A percentile compares a stretch with the other conserved stretches of the same genome.
Conservation (phyloP, 1,284 basidiomycete genomes). For the Moniliophthora roreri region DNA sequence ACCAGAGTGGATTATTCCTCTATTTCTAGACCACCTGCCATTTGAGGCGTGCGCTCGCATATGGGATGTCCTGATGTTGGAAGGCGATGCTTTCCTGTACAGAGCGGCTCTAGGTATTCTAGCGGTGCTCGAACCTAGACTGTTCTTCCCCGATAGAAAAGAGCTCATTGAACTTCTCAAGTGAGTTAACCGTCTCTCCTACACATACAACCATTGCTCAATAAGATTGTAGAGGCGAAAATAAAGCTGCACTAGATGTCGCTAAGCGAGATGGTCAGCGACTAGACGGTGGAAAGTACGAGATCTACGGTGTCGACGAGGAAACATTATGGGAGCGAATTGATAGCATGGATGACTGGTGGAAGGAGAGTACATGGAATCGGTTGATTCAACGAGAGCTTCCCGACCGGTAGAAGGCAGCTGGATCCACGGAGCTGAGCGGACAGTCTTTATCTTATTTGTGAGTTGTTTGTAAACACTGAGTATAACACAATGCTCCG, state of each 20-base stretch:
- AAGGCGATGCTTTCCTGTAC: constrained; percentile 87
- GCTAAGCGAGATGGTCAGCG: constrained; percentile 63
- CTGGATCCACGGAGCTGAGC: neutral
- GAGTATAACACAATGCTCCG: too few species aligned
- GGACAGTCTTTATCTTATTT: neutral
- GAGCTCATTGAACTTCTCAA: constrained; percentile 74
- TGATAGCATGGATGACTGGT: constrained; percentile 84
- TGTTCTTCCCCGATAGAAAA: constrained; percentile 81
- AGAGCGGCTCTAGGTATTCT: constrained; percentile 83
- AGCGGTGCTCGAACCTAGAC: constrained; percentile 81
- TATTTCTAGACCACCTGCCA: constrained; percentile 86
- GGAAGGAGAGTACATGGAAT: constrained; percentile 90
- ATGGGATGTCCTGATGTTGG: constrained; percentile 87
- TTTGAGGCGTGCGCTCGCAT: constrained; percentile 86
- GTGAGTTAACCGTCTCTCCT: constrained; percentile 37
- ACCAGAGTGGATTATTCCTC: constrained; percentile 76
- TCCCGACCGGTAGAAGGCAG: constrained; percentile 65
- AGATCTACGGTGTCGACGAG: constrained; percentile 86
- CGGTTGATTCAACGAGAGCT: constrained; percentile 83
- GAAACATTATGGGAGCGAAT: constrained; percentile 80
- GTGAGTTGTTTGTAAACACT: too few species aligned
- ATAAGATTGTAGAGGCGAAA: constrained; percentile 61
- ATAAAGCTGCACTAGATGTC: constrained; percentile 81
- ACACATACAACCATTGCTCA: constrained; percentile 10
- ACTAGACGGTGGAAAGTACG: constrained; percentile 78